Evolutionary conservation across 2,329 filamentous ascomycete genomes (phyloP).

Genomic region (Colletotrichum noveboracense): DNA sequence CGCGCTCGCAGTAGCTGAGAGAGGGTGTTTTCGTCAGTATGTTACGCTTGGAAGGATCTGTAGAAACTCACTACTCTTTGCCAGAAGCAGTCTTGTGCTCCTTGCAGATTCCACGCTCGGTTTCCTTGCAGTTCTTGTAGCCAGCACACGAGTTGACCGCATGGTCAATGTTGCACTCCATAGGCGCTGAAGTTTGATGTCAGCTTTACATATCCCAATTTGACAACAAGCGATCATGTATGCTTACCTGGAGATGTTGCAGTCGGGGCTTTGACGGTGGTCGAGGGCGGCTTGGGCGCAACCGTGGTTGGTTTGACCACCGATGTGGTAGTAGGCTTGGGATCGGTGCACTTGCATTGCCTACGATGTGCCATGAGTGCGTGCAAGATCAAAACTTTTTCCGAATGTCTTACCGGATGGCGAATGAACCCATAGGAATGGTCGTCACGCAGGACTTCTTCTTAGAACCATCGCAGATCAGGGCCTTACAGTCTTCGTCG

Average conservation of each 20-base stretch:
- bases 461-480: rapidly evolving
- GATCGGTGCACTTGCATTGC: neutral
- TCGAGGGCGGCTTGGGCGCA: neutral
- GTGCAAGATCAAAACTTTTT: rapidly evolving
- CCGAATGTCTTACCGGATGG: neutral
- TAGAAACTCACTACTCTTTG: neutral
- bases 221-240: neutral
- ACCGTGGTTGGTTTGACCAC: neutral
- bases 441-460: neutral
- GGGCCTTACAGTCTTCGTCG: neutral
- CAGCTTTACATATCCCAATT: no score
- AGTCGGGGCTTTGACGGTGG: neutral
- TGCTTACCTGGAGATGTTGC: neutral
- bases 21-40: rapidly evolving
- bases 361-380: neutral
- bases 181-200: neutral
- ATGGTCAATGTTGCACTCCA: neutral
- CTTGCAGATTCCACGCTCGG: neutral
- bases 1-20: neutral
- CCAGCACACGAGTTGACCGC: neutral
- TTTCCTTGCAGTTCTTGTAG: neutral
- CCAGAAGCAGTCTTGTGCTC: neutral
- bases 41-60: neutral
- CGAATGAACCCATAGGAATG: neutral
- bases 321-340: neutral